Base-by-base conservation (phyloP, 2,329 filamentous ascomycete genomes). In the Pseudocercospora pini-densiflorae region DNA sequence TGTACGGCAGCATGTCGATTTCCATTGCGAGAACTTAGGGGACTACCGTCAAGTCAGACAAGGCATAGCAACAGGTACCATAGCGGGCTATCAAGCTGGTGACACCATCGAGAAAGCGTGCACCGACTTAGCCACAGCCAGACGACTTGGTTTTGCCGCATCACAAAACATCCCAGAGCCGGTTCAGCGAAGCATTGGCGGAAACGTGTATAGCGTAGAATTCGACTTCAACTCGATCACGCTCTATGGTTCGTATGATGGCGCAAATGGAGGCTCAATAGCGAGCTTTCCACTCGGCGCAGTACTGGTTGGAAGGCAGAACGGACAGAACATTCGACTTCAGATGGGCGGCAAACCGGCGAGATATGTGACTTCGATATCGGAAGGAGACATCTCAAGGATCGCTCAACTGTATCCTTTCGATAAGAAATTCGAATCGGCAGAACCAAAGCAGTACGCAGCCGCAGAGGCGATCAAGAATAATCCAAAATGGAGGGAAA, bases 191-290 rank as follows among this genome's bases (percentile, higher is more conserved):
- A 24, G 3, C 23, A 55, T 55, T n/a, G 51, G 51, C 19, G 23
- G 27, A 55, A 19, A 10, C 51, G 51, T 55, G 8, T n/a, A 27
- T 3, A 27, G 23, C 51, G 8, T 10, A n/a, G 23, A 55, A 23
- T 55, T 27, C 21, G 51, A 55, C 51, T 55, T 27, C 51, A 14
- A 29, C 51, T 55, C 51, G 16, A 55, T 55, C 51, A 55, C 29
- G 51, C 23, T 27, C 19, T 55, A 55, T 31, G 51, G 51, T 9
- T 55, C 51, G 8, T 55, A 55, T 24, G 51, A 55, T 24, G 51
- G 51, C 19, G 51, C 51, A 1, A 31, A 55, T 31, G 19, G 19
- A 16, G 14, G 19, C 5, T 27, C 29, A 9, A 29, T 10, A 10
- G 19, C 23, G 8, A 9, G 7, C 21, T 55, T 55, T 24, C 51